Evolutionary conservation across 164 flowering plant genomes (phyloP), one percentile per base, ranked within the genome.

Genomic region (Brasenia schreberi): DNA sequence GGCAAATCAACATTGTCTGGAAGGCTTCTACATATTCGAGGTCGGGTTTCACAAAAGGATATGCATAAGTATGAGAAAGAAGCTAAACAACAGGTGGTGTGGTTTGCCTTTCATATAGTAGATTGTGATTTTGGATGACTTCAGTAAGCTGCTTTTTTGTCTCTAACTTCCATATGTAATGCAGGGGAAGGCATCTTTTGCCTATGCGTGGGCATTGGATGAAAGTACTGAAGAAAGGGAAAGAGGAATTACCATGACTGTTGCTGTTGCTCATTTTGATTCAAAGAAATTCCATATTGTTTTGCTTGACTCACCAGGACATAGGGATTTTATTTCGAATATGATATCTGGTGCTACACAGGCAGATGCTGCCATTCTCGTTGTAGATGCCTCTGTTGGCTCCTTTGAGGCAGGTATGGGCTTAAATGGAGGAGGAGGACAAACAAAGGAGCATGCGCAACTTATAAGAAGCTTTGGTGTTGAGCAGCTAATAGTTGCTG

Each of bases 151-250:
- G 27, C 27, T 23, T 23, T 68, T 19, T 5, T 49, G 43, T 12
- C 0, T 59, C 4, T 11, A 12, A 10, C 19, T 27, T 59, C 19
- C 3, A 45, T 42, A 42, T 42, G 62, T 63, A 62, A 64, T 71
- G 33, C 79, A 92, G 99, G 99, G 99, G 42, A 95, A 95, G 71
- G 96, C 97, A 3, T 95, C 97, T 43, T 95, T 95, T 85, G 86
- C 97, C 67, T 95, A 85, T 83, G 99, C 99, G 4, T 95, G 99
- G 99, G 97, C 97, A 67, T 45, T 95, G 77, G 99, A 95, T 82
- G 96, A 88, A 77, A 92, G 97, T 71, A 73, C 84, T 61, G 97
- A 89, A 80, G 99, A 95, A 81, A 82, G 99, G 77, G 99, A 92
- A 73, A 80, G 99, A 71, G 99, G 99, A 69, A 77, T 95, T 53